Evolutionary conservation across 1,284 basidiomycete species (phyloP).

Genomic region (Heterobasidion parviporum): DNA sequence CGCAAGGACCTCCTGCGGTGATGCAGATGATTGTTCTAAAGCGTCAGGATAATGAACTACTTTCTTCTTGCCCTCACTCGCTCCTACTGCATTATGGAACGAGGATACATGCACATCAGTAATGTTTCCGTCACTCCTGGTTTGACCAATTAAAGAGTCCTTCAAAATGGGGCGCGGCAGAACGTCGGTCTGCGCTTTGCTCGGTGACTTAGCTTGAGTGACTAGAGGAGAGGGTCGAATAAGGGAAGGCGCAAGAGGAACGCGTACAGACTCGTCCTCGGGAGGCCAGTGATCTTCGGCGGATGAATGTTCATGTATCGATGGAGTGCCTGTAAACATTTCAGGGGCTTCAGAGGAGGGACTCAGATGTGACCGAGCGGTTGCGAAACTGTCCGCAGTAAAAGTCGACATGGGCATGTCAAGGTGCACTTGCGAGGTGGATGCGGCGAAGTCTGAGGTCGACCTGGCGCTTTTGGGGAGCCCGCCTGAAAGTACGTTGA

Average conservation of each 20-base stretch:
- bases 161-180: not conserved
- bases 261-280: not conserved
- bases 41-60: conserved; percentile 23
- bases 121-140: conserved; percentile 4
- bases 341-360: not conserved
- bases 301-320: not conserved
- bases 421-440: conserved; percentile 7
- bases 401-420: conserved; percentile 10
- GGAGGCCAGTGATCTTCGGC: not conserved
- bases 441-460: conserved; percentile 10
- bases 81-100: conserved; percentile 18
- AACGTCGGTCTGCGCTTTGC: not conserved
- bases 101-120: not conserved
- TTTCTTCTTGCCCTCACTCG: conserved; percentile 22
- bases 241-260: conserved; percentile 7
- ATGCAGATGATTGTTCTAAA: conserved; percentile 27
- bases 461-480: conserved; percentile 10
- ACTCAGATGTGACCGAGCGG: conserved; percentile 21
- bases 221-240: not conserved
- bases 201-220: not conserved
- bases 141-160: not conserved
- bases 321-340: not conserved
- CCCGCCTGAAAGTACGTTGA: conserved; percentile 37
- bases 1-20: conserved; percentile 52
- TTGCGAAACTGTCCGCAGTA: conserved; percentile 25